Evolutionary conservation across 78 protist genomes (phyloP), one percentile per base, ranked within the genome.

Genomic region (Capsaspora owczarzaki): DNA sequence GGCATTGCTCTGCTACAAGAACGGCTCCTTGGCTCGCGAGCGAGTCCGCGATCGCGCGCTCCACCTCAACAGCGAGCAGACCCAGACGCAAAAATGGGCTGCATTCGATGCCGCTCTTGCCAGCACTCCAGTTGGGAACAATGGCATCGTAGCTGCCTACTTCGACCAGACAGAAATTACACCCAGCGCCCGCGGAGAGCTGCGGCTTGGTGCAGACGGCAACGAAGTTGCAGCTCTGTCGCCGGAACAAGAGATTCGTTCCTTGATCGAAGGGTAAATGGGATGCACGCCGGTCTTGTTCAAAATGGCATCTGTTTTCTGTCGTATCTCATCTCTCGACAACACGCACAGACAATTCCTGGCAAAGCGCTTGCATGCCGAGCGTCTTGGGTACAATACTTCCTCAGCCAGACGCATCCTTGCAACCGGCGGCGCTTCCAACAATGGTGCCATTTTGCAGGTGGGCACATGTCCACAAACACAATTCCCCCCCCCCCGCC

Each of bases 1-100:
- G 82, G 75, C 82, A 4, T 2, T 79, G 49, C 60, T 79, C 6
- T 79, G 82, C 42, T 79, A 31, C 56, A 79, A 79, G n/a, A 79
- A 79, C 43, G 82, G 82, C 35, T 79, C 82, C 29, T 56, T 79
- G 1, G 5, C 74, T 8, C 74, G 82, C 33, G 74, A 61, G 43
- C 27, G 29, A 14, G 38, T 78, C 4, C 71, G 82, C 22, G 4
- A 33, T 41, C 31, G 40, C 49, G 71, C 41, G 41, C 42, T 16
- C 66, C 4, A 25, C 35, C 20, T 6, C 66, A 12, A 56, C 14
- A 49, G n/a, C 56, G 56, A 49, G 16, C 16, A 16, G n/a, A 49
- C 56, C 56, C n/a, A 10, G 16, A 16, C 10, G 56, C n/a, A 49
- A 10, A 20, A 10, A 10, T 63, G 72, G 72, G 14, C 35, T 1